Base-by-base conservation (phyloP, 192 early-diverging fungal genomes). In the Martensiomyces pterosporus region DNA sequence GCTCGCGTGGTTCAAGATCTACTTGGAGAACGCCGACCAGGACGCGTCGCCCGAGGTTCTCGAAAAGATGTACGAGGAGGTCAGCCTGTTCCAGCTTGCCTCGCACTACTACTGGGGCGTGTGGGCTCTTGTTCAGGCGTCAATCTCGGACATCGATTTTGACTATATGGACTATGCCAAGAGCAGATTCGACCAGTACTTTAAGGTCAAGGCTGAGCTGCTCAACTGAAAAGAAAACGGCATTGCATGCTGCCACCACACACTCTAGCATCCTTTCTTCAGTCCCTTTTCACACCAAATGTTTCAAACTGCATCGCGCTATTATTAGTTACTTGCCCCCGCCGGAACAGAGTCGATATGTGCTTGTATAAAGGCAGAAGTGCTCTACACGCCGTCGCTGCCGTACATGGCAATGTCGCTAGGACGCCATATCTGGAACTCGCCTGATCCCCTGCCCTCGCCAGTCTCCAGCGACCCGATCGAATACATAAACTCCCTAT, bases 91-190 rank as follows among this genome's bases (percentile, higher is more conserved):
- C 66, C 81, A 86, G 39, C 75, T 96, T 32, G 90, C 90, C 2
- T 91, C 93, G 9, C 94, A 98, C 64, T 84, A 87, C 49, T 98
- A 90, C 64, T 98, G 94, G 94, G 88, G 81, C 18, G 51, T 85
- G 19, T 88, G 85, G 85, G 86, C 75, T 2, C 55, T 91, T 52
- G 72, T 86, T 17, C 93, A 98, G 67, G 90, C 90, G 2, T 79
- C 82, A 19, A 67, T 92, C 16, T 93, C 91, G 8, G 90, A 94
- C 58, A 84, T 98, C 22, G 92, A 94, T 61, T 98, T 98, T 82
- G 88, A 93, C 56, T 98, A 98, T 58, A 82, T 87, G 75, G 83
- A 79, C 32, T 98, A 96, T 74, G 89, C 92, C 13, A 67, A 81
- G 12, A 60, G 87, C 60, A 71, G 92, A 17, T 87, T 96, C 49